Base-by-base conservation (phyloP, 805 yeast genomes). In the Trichomonascus vanleenenianus region DNA sequence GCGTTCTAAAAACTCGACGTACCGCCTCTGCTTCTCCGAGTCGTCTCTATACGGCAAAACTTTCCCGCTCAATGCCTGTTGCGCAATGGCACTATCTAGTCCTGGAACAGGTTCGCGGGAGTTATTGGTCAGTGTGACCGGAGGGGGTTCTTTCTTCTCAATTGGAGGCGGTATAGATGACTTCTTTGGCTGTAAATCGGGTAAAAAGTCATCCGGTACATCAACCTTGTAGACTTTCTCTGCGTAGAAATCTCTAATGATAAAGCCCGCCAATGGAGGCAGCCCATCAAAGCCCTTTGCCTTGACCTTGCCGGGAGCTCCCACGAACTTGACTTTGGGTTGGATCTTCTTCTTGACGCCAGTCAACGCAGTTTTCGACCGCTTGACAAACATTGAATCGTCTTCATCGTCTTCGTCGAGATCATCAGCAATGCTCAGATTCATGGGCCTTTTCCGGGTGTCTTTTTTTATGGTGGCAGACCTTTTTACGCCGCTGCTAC, bases 401-500 rank as follows among this genome's bases (percentile, higher is more conserved):
- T 35, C 47, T n/a, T 45, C 55, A 14, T 51, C 56, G 18, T 49
- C 49, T 11, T 56, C 61, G 33, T 55, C 59, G 42, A 52, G 42
- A 40, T 55, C 59, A 15, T 43, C 47, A 12, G 44, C 51, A 43
- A 47, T 34, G 44, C 61, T 39, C 46, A 60, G 33, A 39, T 44
- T 38, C 58, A 53, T 36, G 42, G 51, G 42, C 46, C 43, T 40
- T 44, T 48, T 33, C 34, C 25, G 18, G 5, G 35, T 5, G 10
- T 30, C 33, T 15, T 27, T 27, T 5, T 9, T 38, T 4, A 30
- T 4, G 3, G 8, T 9, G 15, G 14, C 18, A 3, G 30, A 12
- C 25, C 32, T 8, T 12, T 18, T 11, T 7, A 7, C 16, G 11
- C 15, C 7, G 15, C 40, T 20, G 4, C 12, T n/a, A 7, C 30